Conservation (phyloP, 495 filamentous ascomycete species). For the Extremus antarcticus region DNA sequence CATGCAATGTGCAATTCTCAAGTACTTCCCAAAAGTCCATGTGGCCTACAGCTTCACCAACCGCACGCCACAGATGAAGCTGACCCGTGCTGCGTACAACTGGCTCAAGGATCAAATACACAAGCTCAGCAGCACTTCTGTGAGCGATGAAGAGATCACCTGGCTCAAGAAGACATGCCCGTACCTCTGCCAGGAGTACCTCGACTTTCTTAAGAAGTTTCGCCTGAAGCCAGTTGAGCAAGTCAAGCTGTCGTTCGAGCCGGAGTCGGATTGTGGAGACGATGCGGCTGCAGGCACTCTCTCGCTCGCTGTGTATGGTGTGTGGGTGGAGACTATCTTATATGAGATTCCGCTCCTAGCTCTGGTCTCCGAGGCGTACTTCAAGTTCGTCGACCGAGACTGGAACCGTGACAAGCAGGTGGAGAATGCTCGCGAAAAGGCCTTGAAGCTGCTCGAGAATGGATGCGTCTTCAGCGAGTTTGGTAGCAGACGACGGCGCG, state of each 20-base stretch:
- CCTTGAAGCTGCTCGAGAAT: conserved; percentile 57
- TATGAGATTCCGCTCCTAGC: conserved; percentile 95
- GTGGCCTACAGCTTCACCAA: conserved; percentile 93
- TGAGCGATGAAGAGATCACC: conserved; percentile 64
- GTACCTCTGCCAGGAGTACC: conserved; percentile 67
- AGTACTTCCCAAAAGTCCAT: conserved; percentile 71
- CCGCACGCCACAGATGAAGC: conserved; percentile 83
- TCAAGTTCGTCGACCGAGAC: conserved; percentile 83
- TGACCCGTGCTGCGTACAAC: conserved; percentile 67
- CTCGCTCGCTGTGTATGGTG: conserved; percentile 60
- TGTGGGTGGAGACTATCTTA: conserved; percentile 90
- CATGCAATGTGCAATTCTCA: conserved; percentile 94
- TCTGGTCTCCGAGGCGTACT: conserved; percentile 88
- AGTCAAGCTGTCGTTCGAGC: conserved; percentile 57
- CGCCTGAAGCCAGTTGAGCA: conserved; percentile 70
- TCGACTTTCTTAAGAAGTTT: conserved; percentile 71
- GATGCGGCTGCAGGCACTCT: conserved; percentile 65
- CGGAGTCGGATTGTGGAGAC: conserved; percentile 51
- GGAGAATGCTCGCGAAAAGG: conserved; percentile 71
- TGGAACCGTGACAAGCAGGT: conserved; percentile 81
- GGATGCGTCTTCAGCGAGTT: conserved; percentile 93
- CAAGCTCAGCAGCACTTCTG: conserved; percentile 64
- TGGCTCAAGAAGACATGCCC: conserved; percentile 72
- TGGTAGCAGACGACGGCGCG: conserved; percentile 73
- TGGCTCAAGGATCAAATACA: conserved; percentile 78